Evolutionary conservation across 306 rosid genomes (phyloP).

Genomic region (Adenanthera pavonina): DNA sequence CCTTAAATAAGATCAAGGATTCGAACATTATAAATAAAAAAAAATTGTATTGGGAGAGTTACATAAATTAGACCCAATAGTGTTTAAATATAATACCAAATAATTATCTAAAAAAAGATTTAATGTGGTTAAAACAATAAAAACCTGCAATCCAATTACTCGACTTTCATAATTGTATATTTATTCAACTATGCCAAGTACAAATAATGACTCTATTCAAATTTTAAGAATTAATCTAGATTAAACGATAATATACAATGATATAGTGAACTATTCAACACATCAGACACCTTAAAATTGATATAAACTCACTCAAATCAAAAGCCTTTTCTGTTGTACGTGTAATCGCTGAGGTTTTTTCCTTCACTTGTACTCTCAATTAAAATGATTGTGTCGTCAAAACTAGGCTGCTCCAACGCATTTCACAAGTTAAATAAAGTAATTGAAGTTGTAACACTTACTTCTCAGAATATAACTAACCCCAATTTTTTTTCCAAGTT

Average conservation of each 20-base stretch:
- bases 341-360: constrained; percentile 4
- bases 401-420: not conserved
- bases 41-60: too few species aligned
- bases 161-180: not conserved
- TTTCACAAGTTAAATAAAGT: not conserved
- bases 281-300: not conserved
- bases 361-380: constrained; percentile 31
- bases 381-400: constrained; percentile 21
- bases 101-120: too few species aligned
- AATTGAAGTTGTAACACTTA: not conserved
- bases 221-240: not conserved
- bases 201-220: not conserved
- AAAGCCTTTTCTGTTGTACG: not conserved
- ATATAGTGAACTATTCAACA: not conserved
- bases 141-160: too few species aligned
- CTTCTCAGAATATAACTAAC: not conserved
- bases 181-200: not conserved
- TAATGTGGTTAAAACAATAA: too few species aligned
- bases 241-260: not conserved
- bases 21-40: too few species aligned
- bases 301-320: not conserved
- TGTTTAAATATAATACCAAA: too few species aligned
- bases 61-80: too few species aligned
- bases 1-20: too few species aligned
- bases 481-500: not conserved